These are phyloP conservation scores for Schizochytrium sp. DNA, from an alignment of 108 stramenopile genomes.

Conservation along the genomic window DNA sequence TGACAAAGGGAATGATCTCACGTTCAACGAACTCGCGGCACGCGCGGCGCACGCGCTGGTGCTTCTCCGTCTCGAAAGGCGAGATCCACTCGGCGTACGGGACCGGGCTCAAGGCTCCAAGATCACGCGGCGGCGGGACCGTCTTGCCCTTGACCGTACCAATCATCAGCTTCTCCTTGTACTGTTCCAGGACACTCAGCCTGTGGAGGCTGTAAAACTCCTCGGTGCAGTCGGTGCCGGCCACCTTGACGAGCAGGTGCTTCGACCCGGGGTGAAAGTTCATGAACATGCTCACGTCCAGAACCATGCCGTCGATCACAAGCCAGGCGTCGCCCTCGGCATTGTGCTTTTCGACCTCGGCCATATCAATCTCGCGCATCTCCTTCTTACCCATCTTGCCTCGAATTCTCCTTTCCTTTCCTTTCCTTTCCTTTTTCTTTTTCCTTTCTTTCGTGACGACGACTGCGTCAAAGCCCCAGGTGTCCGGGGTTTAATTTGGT, in stretches of 20 bases:
- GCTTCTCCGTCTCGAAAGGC: not conserved
- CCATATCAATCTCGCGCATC: not conserved
- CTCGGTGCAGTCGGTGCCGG: conserved; percentile 14
- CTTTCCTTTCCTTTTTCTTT: too few relatives aligned
- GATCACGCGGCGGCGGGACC: not conserved
- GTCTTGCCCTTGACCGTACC: not conserved
- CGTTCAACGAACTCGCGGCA: conserved; percentile 1
- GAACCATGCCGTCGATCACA: conserved; percentile 76
- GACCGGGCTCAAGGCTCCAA: not conserved
- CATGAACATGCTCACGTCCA: conserved; percentile 64
- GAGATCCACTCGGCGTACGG: not conserved
- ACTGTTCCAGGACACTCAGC: not conserved
- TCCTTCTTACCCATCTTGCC: not conserved
- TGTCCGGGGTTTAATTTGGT: too few relatives aligned
- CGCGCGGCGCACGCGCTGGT: not conserved
- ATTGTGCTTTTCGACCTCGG: conserved; percentile 78
- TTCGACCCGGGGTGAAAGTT: conserved; percentile 3
- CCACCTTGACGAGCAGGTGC: not conserved
- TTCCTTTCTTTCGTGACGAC: too few relatives aligned
- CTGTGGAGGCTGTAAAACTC: not conserved
- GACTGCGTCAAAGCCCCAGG: too few relatives aligned
- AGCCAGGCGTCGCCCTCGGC: conserved; percentile 85
- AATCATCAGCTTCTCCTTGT: not conserved
- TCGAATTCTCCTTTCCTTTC: too few relatives aligned
- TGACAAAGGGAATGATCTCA: not conserved